Conservation (phyloP, 208 protist species). For the Trypanosomatidae sp. region DNA sequence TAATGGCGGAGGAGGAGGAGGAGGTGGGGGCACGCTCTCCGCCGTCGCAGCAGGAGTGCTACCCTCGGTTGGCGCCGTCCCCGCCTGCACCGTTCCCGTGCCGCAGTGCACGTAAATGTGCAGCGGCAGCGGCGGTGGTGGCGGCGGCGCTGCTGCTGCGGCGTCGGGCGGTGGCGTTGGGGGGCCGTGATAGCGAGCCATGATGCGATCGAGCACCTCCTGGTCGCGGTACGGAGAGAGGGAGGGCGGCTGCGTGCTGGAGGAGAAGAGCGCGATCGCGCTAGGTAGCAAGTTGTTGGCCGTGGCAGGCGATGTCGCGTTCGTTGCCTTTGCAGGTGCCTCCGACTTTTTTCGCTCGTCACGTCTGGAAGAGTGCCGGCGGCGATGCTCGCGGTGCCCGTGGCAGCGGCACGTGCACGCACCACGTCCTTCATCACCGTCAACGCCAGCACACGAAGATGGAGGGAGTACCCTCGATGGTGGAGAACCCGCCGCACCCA, state of each 20-base stretch:
- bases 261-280: slow-evolving; percentile 8
- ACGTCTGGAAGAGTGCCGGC: neutral
- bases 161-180: slow-evolving; percentile 4
- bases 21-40: too few species aligned
- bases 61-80: too few species aligned
- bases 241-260: slow-evolving; percentile 1
- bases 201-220: slow-evolving; percentile 36
- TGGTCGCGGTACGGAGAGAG: slow-evolving; percentile 43
- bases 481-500: neutral
- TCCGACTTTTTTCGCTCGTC: too few species aligned
- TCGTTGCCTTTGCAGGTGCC: neutral
- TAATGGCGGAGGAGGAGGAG: too few species aligned
- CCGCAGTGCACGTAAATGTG: slow-evolving; percentile 43
- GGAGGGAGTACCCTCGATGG: too few species aligned
- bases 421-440: neutral
- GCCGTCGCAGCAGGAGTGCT: too few species aligned
- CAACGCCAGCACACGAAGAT: neutral
- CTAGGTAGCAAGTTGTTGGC: slow-evolving; percentile 6
- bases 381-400: neutral
- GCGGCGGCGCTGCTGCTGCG: slow-evolving; percentile 2
- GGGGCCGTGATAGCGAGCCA: slow-evolving; percentile 24
- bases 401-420: too few species aligned
- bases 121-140: slow-evolving; percentile 14
- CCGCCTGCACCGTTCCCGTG: too few species aligned
- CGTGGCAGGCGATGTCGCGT: neutral